These are phyloP conservation scores for Mallotus nudiflorus DNA, from an alignment of 345 rosid genomes.

Conservation along the genomic window DNA sequence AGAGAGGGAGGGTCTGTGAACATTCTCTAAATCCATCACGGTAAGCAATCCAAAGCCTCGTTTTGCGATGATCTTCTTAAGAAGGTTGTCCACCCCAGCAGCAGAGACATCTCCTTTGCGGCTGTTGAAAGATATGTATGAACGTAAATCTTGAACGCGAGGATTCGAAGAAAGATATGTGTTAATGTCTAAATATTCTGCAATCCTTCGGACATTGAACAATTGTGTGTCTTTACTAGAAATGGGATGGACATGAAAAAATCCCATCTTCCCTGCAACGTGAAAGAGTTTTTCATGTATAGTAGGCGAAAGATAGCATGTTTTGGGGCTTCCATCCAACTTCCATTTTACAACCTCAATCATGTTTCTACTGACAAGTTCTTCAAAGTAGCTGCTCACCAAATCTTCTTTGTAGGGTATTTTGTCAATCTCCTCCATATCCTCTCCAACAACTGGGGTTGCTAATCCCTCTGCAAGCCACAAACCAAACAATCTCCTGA, in stretches of 20 bases:
- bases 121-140: slow-evolving; percentile 21
- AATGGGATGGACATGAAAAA: slow-evolving; percentile 14
- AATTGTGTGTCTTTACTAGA: not conserved
- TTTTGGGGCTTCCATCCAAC: slow-evolving; percentile 35
- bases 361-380: slow-evolving; percentile 22
- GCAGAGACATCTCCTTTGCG: slow-evolving; percentile 24
- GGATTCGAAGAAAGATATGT: not conserved
- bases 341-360: slow-evolving; percentile 30
- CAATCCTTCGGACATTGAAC: slow-evolving; percentile 21
- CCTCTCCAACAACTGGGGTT: too few species aligned
- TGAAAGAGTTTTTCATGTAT: slow-evolving; percentile 19
- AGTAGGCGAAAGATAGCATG: slow-evolving; percentile 17
- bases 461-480: slow-evolving; percentile 47
- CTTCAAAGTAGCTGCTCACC: slow-evolving; percentile 5
- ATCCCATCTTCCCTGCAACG: not conserved
- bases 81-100: slow-evolving; percentile 16
- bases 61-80: not conserved
- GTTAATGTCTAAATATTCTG: not conserved
- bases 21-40: slow-evolving; percentile 40
- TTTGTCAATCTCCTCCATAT: too few species aligned
- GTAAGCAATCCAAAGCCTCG: slow-evolving; percentile 26
- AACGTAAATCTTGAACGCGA: slow-evolving; percentile 10
- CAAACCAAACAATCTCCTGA: slow-evolving; percentile 35
- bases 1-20: slow-evolving; percentile 37
- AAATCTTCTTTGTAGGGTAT: too few species aligned